A percentile compares a stretch with the other conserved stretches of the same genome.
Conservation (phyloP, 768 basidiomycete species). For the Lentinula lateritia region DNA sequence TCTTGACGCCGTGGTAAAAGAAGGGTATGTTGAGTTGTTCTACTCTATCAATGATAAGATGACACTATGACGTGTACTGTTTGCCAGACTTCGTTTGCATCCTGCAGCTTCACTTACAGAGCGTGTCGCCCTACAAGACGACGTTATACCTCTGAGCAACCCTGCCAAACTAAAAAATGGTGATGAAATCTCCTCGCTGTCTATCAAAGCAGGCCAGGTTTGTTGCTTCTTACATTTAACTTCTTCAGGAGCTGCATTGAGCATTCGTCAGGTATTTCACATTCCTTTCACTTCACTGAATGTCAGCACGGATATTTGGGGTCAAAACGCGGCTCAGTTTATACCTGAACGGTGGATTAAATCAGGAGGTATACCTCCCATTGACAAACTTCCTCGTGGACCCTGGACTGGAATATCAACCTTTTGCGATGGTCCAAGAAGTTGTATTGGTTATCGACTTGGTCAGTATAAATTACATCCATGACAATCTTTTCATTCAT, state of each 20-base stretch:
- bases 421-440: conserved; percentile 37
- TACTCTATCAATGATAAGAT: neutral
- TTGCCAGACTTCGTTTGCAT: conserved; percentile 31
- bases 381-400: conserved; percentile 26
- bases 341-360: conserved; percentile 34
- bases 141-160: conserved; percentile 33
- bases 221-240: neutral
- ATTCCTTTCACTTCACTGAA: conserved; percentile 29
- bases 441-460: conserved; percentile 34
- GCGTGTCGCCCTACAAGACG: conserved; percentile 33
- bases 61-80: neutral
- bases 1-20: conserved; percentile 37
- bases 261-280: conserved; percentile 21
- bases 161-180: conserved; percentile 25
- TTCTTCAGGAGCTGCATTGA: neutral
- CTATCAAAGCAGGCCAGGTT: conserved; percentile 33
- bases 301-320: conserved; percentile 29
- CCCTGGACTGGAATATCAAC: conserved; percentile 28
- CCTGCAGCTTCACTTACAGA: conserved; percentile 34
- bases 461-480: conserved; percentile 12
- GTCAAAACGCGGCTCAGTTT: conserved; percentile 27
- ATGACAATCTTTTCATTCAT: neutral
- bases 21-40: conserved; percentile 21
- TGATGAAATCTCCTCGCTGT: conserved; percentile 18
- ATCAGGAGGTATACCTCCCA: conserved; percentile 21